Evolutionary conservation across 225 moss, liverwort and hornwort genomes (phyloP).

Genomic region (Polytrichum commune): DNA sequence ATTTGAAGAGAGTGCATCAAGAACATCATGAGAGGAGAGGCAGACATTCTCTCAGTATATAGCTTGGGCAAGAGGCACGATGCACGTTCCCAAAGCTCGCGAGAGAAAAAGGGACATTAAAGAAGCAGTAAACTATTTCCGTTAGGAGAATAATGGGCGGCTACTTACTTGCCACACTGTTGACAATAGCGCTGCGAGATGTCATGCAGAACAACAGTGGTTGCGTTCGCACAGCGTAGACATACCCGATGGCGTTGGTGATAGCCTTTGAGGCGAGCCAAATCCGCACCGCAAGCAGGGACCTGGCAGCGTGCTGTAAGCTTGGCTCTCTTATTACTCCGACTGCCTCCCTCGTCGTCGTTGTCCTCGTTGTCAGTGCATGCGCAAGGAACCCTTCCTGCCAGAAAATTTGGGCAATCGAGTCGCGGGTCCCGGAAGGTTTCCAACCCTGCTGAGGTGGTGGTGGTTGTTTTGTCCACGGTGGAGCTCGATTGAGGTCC

Average conservation of each 20-base stretch:
- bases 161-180: constrained; percentile 95
- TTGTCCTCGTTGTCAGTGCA: constrained; percentile 95
- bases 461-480: constrained; percentile 29
- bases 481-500: constrained; percentile 59
- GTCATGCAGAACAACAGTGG: constrained; percentile 69
- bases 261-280: constrained; percentile 80
- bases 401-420: constrained; percentile 89
- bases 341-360: constrained; percentile 69
- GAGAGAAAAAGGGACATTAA: no score
- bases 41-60: no score
- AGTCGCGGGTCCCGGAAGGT: constrained; percentile 70
- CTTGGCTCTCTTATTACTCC: constrained; percentile 72
- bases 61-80: no score
- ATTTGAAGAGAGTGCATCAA: no score
- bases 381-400: constrained; percentile 86
- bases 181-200: constrained; percentile 89
- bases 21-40: no score
- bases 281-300: constrained; percentile 75
- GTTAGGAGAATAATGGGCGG: no score
- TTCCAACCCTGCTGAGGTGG: constrained; percentile 30
- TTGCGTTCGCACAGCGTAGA: constrained; percentile 88
- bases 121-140: no score
- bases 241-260: constrained; percentile 98
- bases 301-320: constrained; percentile 90
- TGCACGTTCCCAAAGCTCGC: no score